These are phyloP conservation scores for Metarhizium album DNA, from an alignment of 2,329 filamentous ascomycete species.

Conservation along the genomic window DNA sequence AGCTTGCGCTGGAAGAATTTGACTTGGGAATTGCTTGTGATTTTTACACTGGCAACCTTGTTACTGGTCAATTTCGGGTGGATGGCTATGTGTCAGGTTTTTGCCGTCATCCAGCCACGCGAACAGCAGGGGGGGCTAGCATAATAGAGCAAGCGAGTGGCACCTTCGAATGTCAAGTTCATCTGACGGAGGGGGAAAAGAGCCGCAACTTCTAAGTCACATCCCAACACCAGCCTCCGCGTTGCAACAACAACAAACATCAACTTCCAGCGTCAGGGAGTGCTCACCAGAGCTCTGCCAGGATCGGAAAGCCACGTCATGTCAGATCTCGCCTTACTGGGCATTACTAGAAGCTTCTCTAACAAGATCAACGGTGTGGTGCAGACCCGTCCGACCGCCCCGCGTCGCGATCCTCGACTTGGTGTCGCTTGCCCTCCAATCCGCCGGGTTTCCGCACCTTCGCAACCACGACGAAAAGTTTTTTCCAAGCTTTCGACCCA, in stretches of 20 bases:
- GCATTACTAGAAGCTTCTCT: not conserved
- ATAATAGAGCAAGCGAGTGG: too few species aligned
- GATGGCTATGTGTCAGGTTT: too few species aligned
- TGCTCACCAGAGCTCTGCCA: not conserved
- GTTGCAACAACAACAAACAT: not conserved
- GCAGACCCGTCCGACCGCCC: not conserved
- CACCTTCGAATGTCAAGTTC: conserved; percentile 5
- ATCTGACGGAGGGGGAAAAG: conserved; percentile 18
- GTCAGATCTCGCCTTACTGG: not conserved
- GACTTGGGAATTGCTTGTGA: not conserved
- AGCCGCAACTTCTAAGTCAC: conserved; percentile 8
- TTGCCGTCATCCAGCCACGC: too few species aligned
- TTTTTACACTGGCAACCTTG: not conserved
- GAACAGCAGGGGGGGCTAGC: too few species aligned
- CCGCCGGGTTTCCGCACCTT: not conserved
- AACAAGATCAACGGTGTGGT: not conserved
- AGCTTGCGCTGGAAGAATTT: not conserved
- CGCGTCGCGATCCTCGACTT: not conserved
- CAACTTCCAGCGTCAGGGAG: not conserved
- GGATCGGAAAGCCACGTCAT: not conserved
- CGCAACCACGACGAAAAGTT: conserved; percentile 10
- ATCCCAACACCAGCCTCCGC: not conserved
- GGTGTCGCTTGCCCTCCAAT: not conserved
- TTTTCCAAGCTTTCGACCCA: conserved; percentile 1
- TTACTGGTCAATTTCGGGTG: too few species aligned